Evolutionary conservation across 2,329 filamentous ascomycete genomes (phyloP), one percentile per base, ranked within the genome.

Genomic region (Sporothrix euskadiensis): DNA sequence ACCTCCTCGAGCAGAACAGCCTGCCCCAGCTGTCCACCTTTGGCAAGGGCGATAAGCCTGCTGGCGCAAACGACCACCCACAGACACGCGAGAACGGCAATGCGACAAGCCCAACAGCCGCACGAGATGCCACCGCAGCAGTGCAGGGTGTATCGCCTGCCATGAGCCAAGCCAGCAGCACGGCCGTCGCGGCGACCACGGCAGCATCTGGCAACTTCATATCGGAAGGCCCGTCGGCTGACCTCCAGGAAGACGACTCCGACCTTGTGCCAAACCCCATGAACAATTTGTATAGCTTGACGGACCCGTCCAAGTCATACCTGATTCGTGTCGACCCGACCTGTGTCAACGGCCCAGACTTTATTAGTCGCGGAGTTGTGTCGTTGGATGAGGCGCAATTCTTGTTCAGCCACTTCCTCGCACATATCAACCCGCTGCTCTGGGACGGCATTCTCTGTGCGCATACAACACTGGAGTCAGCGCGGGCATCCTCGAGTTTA

Each of bases 1-100:
- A 16, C 56, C 56, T 57, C 56, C 56, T 57, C 26, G 56, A 57
- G 26, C 26, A 57, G 56, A 57, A 57, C 56, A 57, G 32, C 56
- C 6, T 57, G 56, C 56, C 56, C 26, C 10, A 35, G 26, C 14
- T 57, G 26, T 22, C 56, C 26, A 57, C 56, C 26, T 57, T 57
- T 57, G 26, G 26, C 26, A 57, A 32, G 56, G 56, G 49, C n/a
- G 49, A 57, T 16, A 57, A 32, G 56, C 4, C 10, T 9, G 10
- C 14, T 16, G 26, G 3, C 26, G 56, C 26, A 32, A 57, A 30
- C 22, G 26, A 32, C 26, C 56, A 30, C 10, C 26, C 49, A 26
- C 26, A 26, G 8, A 54, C 5, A 8, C 49, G n/a, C 19, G 49
- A 54, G n/a, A n/a, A 54, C 49, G 49, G 26, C 14, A 26, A 32